Conservation (phyloP, 2,329 filamentous ascomycete genomes). For the Stagonosporopsis tanaceti region DNA sequence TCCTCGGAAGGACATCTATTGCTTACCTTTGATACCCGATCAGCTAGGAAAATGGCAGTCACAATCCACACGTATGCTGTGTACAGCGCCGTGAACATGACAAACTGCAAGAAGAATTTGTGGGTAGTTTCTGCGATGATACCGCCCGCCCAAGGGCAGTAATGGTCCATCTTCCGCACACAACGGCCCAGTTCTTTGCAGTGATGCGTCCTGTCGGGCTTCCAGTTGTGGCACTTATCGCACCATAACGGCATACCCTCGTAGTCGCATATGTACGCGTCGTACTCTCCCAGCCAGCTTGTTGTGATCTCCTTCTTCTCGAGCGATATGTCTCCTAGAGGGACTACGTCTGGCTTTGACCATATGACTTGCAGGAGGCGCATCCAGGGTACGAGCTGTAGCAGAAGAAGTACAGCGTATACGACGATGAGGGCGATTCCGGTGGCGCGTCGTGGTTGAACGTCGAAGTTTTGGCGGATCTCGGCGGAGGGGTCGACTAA, state of each 20-base stretch:
- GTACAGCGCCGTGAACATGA: slow-evolving; percentile 74
- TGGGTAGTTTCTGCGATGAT: slow-evolving; percentile 86
- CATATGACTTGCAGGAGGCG: slow-evolving; percentile 74
- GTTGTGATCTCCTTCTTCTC: slow-evolving; percentile 40
- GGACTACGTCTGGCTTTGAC: slow-evolving; percentile 76
- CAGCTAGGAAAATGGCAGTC: slow-evolving; percentile 69
- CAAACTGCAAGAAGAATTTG: slow-evolving; percentile 93
- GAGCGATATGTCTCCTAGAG: slow-evolving; percentile 59
- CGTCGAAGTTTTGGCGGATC: slow-evolving; percentile 26
- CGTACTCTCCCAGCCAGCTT: slow-evolving; percentile 74
- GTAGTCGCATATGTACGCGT: slow-evolving; percentile 82
- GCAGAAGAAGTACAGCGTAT: slow-evolving; percentile 75
- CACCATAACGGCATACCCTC: slow-evolving; percentile 88
- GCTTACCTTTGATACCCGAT: slow-evolving; percentile 59
- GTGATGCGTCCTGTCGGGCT: slow-evolving; percentile 87
- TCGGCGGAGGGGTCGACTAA: slow-evolving; percentile 62
- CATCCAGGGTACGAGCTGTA: slow-evolving; percentile 72
- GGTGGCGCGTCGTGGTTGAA: slow-evolving; percentile 58
- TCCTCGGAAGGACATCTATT: background rate
- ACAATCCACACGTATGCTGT: slow-evolving; percentile 71
- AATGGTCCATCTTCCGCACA: slow-evolving; percentile 91
- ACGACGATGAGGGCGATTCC: slow-evolving; percentile 75
- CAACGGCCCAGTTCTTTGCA: slow-evolving; percentile 83
- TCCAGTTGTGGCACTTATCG: slow-evolving; percentile 83
- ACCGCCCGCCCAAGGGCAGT: slow-evolving; percentile 95